A percentile compares a stretch with the other conserved stretches of the same genome.
Evolutionary conservation across 1,139 yeast species (phyloP).

Genomic region (Suhomyces terraborum): DNA sequence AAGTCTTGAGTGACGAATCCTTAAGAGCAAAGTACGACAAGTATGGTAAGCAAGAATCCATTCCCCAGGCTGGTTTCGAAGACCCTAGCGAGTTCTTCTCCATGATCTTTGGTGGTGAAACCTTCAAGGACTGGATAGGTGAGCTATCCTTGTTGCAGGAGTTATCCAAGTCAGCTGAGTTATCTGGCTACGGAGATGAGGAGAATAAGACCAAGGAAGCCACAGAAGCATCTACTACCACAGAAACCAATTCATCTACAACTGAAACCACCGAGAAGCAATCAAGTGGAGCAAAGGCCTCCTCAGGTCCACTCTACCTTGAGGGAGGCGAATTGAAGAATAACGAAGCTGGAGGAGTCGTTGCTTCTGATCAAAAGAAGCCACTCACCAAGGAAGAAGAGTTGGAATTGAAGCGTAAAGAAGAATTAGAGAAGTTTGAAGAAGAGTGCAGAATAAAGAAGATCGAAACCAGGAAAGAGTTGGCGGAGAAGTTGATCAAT

Average conservation of each 20-base stretch:
- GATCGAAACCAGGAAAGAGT: constrained; percentile 67
- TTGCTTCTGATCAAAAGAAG: constrained; percentile 19
- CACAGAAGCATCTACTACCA: neutral
- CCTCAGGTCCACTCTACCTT: constrained; percentile 15
- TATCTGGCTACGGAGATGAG: constrained; percentile 48
- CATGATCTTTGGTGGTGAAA: constrained; percentile 85
- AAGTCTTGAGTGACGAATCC: constrained; percentile 74
- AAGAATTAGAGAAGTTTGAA: constrained; percentile 74
- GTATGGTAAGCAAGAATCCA: constrained; percentile 81
- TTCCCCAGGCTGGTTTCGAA: constrained; percentile 82
- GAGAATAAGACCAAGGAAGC: constrained; percentile 26
- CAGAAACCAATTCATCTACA: neutral
- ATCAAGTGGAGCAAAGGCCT: constrained; percentile 4
- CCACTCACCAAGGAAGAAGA: constrained; percentile 45
- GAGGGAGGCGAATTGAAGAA: constrained; percentile 24
- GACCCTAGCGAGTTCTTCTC: constrained; percentile 66
- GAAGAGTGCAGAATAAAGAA: constrained; percentile 74
- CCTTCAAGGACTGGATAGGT: constrained; percentile 71
- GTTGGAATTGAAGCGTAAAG: constrained; percentile 48
- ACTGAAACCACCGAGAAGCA: constrained; percentile 6
- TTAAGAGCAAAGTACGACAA: constrained; percentile 79
- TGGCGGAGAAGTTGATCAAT: constrained; percentile 64
- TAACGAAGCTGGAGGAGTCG: neutral
- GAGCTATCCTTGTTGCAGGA: constrained; percentile 87
- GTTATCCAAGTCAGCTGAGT: constrained; percentile 68